phyloP scores from a whole-genome alignment of 352 stramenopile genomes.

The Phytophthora tubulina region DNA sequence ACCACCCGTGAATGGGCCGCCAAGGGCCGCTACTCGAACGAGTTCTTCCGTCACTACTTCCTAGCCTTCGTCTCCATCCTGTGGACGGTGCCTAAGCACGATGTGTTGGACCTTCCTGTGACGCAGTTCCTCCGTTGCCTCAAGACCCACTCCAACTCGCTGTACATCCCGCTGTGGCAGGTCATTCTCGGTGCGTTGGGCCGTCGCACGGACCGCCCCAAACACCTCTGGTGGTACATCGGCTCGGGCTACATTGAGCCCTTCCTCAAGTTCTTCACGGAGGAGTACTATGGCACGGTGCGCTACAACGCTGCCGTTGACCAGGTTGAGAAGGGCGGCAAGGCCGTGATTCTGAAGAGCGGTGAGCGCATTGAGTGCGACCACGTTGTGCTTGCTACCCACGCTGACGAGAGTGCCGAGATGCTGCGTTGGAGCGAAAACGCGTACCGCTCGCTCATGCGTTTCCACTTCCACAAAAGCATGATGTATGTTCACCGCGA shows the following conservation, averaged over 20 bases:
- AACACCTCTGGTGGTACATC: slow-evolving; percentile 89
- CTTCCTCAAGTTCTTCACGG: slow-evolving; percentile 89
- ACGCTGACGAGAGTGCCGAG: slow-evolving; percentile 80
- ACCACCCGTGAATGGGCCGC: slow-evolving; percentile 83
- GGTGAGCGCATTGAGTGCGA: slow-evolving; percentile 86
- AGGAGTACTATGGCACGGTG: slow-evolving; percentile 81
- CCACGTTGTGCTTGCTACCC: slow-evolving; percentile 85
- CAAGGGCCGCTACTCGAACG: slow-evolving; percentile 75
- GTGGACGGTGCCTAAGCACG: slow-evolving; percentile 87
- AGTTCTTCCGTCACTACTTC: slow-evolving; percentile 92
- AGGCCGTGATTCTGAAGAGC: slow-evolving; percentile 74
- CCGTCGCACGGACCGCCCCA: slow-evolving; percentile 79
- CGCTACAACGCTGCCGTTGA: slow-evolving; percentile 80
- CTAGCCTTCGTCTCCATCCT: slow-evolving; percentile 88
- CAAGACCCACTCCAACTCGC: slow-evolving; percentile 88
- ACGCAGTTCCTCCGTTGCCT: slow-evolving; percentile 90
- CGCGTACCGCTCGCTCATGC: slow-evolving; percentile 76
- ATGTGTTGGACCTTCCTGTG: slow-evolving; percentile 84
- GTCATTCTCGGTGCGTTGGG: slow-evolving; percentile 80
- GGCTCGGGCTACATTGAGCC: slow-evolving; percentile 86
- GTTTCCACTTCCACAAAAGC: slow-evolving; percentile 88
- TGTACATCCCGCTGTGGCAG: slow-evolving; percentile 90
- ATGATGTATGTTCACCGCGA: slow-evolving; percentile 91
- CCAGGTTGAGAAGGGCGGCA: slow-evolving; percentile 79
- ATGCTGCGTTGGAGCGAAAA: slow-evolving; percentile 80